phyloP scores from a whole-genome alignment of 2,329 filamentous ascomycete genomes.

The Aspergillus amoenus region DNA sequence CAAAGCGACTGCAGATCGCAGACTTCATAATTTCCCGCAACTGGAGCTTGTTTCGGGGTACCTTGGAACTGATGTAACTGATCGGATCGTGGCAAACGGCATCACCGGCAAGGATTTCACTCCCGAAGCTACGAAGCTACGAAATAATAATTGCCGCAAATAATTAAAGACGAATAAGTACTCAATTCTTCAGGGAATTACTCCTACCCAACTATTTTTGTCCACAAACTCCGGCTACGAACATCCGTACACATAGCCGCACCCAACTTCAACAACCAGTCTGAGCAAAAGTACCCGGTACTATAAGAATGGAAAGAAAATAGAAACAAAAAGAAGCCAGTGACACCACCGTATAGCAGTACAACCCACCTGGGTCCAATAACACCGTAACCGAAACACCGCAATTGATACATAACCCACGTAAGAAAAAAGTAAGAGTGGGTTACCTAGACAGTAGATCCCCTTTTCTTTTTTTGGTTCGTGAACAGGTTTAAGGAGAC shows the following conservation, averaged over 20 bases:
- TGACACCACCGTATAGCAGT: not conserved
- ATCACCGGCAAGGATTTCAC: not conserved
- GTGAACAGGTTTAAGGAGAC: not conserved
- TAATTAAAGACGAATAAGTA: not conserved
- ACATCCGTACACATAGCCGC: not conserved
- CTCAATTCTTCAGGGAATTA: not conserved
- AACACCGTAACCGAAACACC: constrained; percentile 7
- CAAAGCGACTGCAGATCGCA: not conserved
- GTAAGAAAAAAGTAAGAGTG: constrained; percentile 2
- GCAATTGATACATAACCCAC: not conserved
- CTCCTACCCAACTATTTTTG: not conserved
- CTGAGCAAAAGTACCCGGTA: not conserved
- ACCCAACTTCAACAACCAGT: not conserved
- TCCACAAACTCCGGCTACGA: not conserved
- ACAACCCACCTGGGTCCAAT: not conserved
- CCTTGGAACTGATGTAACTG: not conserved
- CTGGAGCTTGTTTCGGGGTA: not conserved
- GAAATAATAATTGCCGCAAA: not conserved
- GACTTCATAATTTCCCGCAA: not conserved
- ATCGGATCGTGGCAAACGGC: not conserved
- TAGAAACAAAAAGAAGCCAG: not conserved
- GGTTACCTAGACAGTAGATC: not conserved
- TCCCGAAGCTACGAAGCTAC: too few species aligned
- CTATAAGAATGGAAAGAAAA: not conserved
- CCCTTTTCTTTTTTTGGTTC: not conserved